Base-by-base conservation (phyloP, 352 stramenopile species). In the Pythium volutum region DNA sequence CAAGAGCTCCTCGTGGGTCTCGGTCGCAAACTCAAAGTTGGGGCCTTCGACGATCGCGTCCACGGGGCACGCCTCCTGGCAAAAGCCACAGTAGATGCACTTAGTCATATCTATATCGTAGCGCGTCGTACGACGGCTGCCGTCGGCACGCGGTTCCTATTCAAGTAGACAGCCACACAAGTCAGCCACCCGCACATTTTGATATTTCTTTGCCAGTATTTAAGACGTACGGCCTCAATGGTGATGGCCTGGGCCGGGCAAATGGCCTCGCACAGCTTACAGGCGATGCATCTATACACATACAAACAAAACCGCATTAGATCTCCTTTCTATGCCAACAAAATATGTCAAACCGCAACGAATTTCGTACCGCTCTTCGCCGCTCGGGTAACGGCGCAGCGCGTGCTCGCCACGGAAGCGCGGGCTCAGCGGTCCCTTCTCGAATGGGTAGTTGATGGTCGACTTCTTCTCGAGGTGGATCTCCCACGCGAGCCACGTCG, bases 21-120 rank as follows among this genome's bases (percentile, higher is more conserved):
- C 98, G 3, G 96, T 99, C 57, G 97, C 89, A 67, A 99, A 99
- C 78, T 99, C 98, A 76, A 99, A 99, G 86, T 99, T 99, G 23
- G 98, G 98, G 59, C 97, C 97, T 76, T 99, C 98, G 34, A 99
- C 98, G 67, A 99, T 99, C 51, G 98, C 98, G 77, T 99, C 98
- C 22, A 99, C 97, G 1, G 97, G 97, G 67, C 97, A 99, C 3
- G 96, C 97, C 60, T 95, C 87, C 71, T 97, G 89, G 75, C 93
- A 98, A 76, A 97, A 98, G 43, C 93, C 97, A 73, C 97, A 99
- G 85, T 99, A 99, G 76, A 99, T 99, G 79, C 97, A 99, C 84
- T 99, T 99, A 68, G 97, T 99, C 97, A 99, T 99, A 81, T 99
- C 98, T 74, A 99, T 99, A 79, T 99, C 97, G 81, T 99, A 99